phyloP scores from a whole-genome alignment of 441 rosid genomes.

The Isatis lusitanica region DNA sequence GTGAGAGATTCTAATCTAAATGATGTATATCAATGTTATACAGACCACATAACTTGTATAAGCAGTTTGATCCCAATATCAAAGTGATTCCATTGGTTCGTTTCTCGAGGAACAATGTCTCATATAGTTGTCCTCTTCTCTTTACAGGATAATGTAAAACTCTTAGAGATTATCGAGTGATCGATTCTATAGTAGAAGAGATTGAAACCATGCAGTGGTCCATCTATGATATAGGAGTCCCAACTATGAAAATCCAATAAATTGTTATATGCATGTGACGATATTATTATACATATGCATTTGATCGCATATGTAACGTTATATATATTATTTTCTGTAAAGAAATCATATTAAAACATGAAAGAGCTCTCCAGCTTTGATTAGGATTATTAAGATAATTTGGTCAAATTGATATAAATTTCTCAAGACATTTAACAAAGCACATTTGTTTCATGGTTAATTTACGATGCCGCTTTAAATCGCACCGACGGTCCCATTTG shows the following conservation, averaged over 20 bases:
- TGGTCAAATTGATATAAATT: background rate
- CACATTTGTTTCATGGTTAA: conserved; percentile 34
- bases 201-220: conserved; percentile 18
- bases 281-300: background rate
- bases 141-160: conserved; percentile 20
- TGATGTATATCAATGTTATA: background rate
- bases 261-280: background rate
- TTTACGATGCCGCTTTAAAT: conserved; percentile 8
- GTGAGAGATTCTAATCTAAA: background rate
- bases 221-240: background rate
- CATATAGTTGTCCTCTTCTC: conserved; percentile 21
- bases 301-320: background rate
- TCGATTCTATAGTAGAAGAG: conserved; percentile 14
- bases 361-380: background rate
- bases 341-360: background rate
- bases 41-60: background rate
- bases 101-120: conserved; percentile 21
- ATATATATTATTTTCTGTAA: background rate
- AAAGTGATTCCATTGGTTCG: background rate
- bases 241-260: background rate
- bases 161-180: conserved; percentile 9
- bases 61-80: background rate
- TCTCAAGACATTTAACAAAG: background rate
- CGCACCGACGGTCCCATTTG: conserved; percentile 32
- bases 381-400: background rate